Evolutionary conservation across 805 yeast genomes (phyloP).

Genomic region (Wickerhamiella galacta): DNA sequence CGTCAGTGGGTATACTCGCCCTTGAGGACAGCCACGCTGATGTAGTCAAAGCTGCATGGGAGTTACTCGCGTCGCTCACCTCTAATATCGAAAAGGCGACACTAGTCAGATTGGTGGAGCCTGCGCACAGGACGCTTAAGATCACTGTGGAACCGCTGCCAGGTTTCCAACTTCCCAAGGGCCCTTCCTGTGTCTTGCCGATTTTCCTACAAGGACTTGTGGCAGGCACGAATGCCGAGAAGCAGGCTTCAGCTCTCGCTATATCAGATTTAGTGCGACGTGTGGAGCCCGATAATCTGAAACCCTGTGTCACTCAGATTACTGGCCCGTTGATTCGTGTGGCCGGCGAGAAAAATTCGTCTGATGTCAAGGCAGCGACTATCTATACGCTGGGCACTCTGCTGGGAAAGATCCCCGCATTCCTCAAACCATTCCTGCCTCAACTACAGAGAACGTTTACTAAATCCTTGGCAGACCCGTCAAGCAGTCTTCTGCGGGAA

Average conservation of each 20-base stretch:
- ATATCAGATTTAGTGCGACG: conserved; percentile 74
- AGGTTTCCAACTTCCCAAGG: conserved; percentile 50
- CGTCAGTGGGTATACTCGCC: conserved; percentile 48
- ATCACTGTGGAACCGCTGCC: conserved; percentile 49
- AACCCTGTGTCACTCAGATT: conserved; percentile 77
- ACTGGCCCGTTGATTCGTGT: conserved; percentile 98
- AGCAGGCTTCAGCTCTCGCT: conserved; percentile 75
- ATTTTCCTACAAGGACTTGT: conserved; percentile 86
- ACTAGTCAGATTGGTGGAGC: conserved; percentile 59
- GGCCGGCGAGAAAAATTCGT: conserved; percentile 83
- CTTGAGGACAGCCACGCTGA: conserved; percentile 44
- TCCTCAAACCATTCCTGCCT: conserved; percentile 88
- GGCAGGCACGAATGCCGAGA: conserved; percentile 75
- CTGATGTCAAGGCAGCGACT: conserved; percentile 91
- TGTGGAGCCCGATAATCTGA: conserved; percentile 63
- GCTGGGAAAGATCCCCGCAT: conserved; percentile 71
- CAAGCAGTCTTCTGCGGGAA: conserved; percentile 52
- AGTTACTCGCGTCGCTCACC: conserved; percentile 47
- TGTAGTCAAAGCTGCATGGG: conserved; percentile 49
- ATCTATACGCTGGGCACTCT: conserved; percentile 65
- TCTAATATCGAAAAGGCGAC: conserved; percentile 58
- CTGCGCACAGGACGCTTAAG: conserved; percentile 60
- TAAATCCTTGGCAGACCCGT: conserved; percentile 66
- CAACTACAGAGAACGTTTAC: conserved; percentile 95
- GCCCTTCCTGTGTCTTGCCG: conserved; percentile 79